A percentile compares a stretch with the other conserved stretches of the same genome.
phyloP scores from a whole-genome alignment of 495 filamentous ascomycete species.

The Saxophila tyrrhenica region DNA sequence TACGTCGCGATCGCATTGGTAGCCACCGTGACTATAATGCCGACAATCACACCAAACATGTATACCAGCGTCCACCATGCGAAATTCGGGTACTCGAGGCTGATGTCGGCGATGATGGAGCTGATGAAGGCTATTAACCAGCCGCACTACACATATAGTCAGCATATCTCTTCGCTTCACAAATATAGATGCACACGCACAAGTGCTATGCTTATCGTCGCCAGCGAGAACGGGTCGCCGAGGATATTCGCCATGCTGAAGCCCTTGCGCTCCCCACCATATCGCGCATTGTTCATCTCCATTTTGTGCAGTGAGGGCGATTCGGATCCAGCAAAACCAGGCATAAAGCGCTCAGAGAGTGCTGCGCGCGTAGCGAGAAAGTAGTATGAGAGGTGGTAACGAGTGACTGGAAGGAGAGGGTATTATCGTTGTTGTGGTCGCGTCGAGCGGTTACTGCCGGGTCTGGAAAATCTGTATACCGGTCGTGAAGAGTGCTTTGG shows the following conservation, averaged over 20 bases:
- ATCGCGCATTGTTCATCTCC: conserved; percentile 43
- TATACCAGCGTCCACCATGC: conserved; percentile 85
- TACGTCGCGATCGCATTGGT: conserved; percentile 76
- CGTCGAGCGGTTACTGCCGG: background rate
- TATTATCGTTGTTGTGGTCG: background rate
- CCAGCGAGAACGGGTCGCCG: conserved; percentile 91
- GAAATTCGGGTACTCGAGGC: conserved; percentile 58
- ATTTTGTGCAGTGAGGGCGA: conserved; percentile 76
- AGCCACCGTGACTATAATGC: conserved; percentile 66
- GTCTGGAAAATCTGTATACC: background rate
- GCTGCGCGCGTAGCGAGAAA: background rate
- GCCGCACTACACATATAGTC: conserved; percentile 50
- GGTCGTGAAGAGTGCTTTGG: background rate
- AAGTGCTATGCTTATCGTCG: conserved; percentile 81
- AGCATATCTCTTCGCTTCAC: background rate
- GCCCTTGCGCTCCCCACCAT: conserved; percentile 38
- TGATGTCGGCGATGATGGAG: conserved; percentile 64
- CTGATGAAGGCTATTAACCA: conserved; percentile 89
- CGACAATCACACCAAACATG: conserved; percentile 70
- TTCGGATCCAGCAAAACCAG: conserved; percentile 58
- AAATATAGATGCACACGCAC: conserved; percentile 57
- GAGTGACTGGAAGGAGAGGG: background rate
- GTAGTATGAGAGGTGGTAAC: background rate
- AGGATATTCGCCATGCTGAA: conserved; percentile 79
- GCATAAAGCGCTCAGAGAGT: conserved; percentile 35